A percentile compares a stretch with the other conserved stretches of the same genome.
Conservation (phyloP, 495 filamentous ascomycete genomes). For the Neurospora terricola region DNA sequence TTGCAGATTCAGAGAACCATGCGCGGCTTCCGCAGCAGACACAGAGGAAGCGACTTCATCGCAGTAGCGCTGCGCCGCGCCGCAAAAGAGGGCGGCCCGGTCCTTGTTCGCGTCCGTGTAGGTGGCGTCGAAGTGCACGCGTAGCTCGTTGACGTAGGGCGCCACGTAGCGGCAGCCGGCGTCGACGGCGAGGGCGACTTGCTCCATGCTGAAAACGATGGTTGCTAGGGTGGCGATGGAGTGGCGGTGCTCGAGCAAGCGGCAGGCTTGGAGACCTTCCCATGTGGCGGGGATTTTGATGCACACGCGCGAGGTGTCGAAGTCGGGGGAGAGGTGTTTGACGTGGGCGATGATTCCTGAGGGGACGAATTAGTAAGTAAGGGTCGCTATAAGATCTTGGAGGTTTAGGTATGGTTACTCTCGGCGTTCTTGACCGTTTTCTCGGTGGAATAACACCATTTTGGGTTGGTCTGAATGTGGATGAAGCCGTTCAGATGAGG, state of each 20-base stretch:
- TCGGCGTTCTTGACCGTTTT: constrained; percentile 46
- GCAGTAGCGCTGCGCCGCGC: constrained; percentile 45
- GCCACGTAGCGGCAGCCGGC: constrained; percentile 50
- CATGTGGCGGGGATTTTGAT: constrained; percentile 57
- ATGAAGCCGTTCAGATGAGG: constrained; percentile 43
- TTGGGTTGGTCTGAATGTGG: constrained; percentile 55
- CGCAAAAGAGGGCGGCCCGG: constrained; percentile 35
- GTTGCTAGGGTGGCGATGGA: constrained; percentile 51
- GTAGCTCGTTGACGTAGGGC: constrained; percentile 56
- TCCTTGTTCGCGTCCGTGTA: constrained; percentile 36
- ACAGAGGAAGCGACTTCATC: constrained; percentile 7
- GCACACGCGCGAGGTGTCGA: constrained; percentile 42
- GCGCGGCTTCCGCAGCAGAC: background rate
- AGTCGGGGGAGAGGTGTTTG: constrained; percentile 35
- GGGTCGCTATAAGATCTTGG: constrained; percentile 18
- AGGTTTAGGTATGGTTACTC: constrained; percentile 28
- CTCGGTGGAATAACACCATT: constrained; percentile 40
- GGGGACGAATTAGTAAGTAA: background rate
- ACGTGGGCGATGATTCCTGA: constrained; percentile 21
- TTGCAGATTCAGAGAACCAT: background rate
- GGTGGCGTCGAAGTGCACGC: constrained; percentile 47
- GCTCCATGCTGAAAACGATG: constrained; percentile 49
- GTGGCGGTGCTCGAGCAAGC: constrained; percentile 35
- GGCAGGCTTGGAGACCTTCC: constrained; percentile 55
- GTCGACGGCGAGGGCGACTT: constrained; percentile 46